Base-by-base conservation (phyloP, 139 green algal species). In the Nannochloris sp. region DNA sequence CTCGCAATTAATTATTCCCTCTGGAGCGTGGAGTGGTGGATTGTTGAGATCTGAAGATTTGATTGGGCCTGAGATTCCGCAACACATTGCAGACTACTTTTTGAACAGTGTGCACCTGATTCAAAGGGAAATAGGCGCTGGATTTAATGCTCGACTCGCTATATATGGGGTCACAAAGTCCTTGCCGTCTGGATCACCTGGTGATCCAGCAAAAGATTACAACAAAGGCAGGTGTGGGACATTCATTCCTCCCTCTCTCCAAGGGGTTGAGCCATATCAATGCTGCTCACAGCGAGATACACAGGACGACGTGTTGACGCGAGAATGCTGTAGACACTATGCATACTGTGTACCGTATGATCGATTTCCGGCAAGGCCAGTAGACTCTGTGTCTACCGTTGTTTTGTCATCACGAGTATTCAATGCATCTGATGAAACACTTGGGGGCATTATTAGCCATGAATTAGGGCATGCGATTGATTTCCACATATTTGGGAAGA, bases 251-350 rank as follows among this genome's bases (percentile, higher is more conserved):
- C 31, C 31, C 31, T 37, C 31, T 37, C 31, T 37, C 31, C 31
- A 51, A 18, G 44, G 44, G 16, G 2, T 19, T 15, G 44, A 51
- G 18, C 61, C 61, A 7, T 43, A 23, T 8, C n/a, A 56, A 19
- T 21, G 27, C n/a, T 56, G 50, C 14, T 54, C 34, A n/a, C 40
- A 58, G 27, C 40, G 27, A 7, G 31, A 25, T 66, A 29, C 48
- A 51, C 19, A 40, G 16, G 44, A 61, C n/a, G 55, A 21, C 40
- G 14, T 16, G 8, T 18, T 61, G 16, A 48, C 21, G 15, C 24
- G 44, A 49, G 48, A 60, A 14, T 87, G 72, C 36, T 69, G 67
- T 48, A 29, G 67, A n/a, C 65, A 72, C 48, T 72, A 57, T 21
- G 65, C 65, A 16, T 72, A 46, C 21, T 57, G 36, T 25, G 56